Conservation (phyloP, 2,329 filamentous ascomycete genomes). For the Zasmidium angulare region DNA sequence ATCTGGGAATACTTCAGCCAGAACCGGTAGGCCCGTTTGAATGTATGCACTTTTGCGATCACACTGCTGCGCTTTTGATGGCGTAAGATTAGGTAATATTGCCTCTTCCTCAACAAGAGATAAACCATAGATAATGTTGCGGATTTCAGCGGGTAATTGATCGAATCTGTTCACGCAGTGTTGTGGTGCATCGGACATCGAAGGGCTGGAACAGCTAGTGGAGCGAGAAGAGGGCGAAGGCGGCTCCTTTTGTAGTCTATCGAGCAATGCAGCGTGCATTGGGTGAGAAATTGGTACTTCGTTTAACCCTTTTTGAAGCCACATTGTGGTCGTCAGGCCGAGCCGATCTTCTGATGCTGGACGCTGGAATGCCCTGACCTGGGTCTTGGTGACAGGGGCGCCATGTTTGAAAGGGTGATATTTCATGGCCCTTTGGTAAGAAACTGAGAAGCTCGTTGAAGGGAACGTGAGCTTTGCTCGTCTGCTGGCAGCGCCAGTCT, state of each 20-base stretch:
- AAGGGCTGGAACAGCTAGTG: neutral
- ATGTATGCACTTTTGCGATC: neutral
- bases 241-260: conserved; percentile 12
- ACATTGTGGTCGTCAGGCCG: conserved; percentile 17
- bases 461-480: neutral
- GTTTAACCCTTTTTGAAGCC: conserved; percentile 16
- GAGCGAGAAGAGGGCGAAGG: conserved; percentile 2
- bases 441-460: neutral
- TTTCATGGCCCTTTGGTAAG: neutral
- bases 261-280: conserved; percentile 5
- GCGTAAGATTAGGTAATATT: conserved; percentile 5
- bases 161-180: conserved; percentile 3
- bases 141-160: conserved; percentile 12
- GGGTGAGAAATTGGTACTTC: conserved; percentile 12
- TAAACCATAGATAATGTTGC: conserved; percentile 17
- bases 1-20: conserved; percentile 5
- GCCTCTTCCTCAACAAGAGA: conserved; percentile 5
- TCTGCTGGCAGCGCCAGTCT: neutral
- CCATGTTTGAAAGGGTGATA: conserved; percentile 11
- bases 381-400: conserved; percentile 18
- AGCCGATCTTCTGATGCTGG: conserved; percentile 15
- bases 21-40: conserved; percentile 11
- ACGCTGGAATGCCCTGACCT: conserved; percentile 14
- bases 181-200: neutral
- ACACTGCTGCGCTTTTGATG: neutral